Evolutionary conservation across 805 yeast genomes (phyloP).

Genomic region (Wickerhamomyces tratensis): DNA sequence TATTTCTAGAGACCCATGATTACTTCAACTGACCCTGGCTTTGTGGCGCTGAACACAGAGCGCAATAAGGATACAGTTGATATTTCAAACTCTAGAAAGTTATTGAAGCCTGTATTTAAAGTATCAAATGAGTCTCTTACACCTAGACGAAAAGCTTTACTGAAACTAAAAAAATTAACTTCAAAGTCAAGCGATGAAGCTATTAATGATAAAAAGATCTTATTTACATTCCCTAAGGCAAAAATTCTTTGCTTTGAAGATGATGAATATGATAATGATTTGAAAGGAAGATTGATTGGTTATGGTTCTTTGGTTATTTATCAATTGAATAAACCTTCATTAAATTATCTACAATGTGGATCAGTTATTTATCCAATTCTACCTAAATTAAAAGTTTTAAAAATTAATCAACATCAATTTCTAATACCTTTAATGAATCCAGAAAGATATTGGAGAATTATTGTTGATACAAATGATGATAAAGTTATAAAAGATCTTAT

Average conservation of each 20-base stretch:
- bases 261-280: constrained; percentile 3
- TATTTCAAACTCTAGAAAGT: constrained; percentile 12
- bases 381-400: constrained; percentile 49
- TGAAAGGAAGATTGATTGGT: constrained; percentile 40
- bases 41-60: background rate
- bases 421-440: constrained; percentile 65
- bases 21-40: background rate
- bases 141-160: constrained; percentile 13
- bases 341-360: constrained; percentile 49
- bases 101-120: constrained; percentile 8
- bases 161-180: constrained; percentile 2
- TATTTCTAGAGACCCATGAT: background rate
- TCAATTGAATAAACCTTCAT: constrained; percentile 45
- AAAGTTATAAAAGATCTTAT: constrained; percentile 17
- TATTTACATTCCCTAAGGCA: constrained; percentile 13
- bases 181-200: constrained; percentile 6
- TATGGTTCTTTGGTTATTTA: constrained; percentile 53
- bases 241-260: constrained; percentile 16
- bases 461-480: constrained; percentile 16
- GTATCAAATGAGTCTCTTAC: constrained; percentile 4
- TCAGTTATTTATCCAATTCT: constrained; percentile 66
- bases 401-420: constrained; percentile 38
- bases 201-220: constrained; percentile 8
- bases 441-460: constrained; percentile 62
- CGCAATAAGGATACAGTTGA: constrained; percentile 9